Base-by-base conservation (phyloP, 2,329 filamentous ascomycete species). In the Diplodia sapinea region DNA sequence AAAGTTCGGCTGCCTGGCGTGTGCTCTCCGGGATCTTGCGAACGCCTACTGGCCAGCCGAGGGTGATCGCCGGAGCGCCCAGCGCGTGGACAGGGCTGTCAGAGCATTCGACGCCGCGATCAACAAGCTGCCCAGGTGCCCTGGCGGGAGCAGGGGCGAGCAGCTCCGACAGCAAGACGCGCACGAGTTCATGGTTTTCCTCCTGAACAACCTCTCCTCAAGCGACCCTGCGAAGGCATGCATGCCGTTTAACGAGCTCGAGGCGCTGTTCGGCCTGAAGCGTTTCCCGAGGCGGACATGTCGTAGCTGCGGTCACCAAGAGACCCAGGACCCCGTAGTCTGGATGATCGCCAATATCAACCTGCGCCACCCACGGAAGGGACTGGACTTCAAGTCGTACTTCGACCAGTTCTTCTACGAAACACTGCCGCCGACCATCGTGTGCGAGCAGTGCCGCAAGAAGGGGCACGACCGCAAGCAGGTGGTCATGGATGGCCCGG, bases 401-500 rank as follows among this genome's bases (percentile, higher is more conserved):
- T 40, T 72, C n/a, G 56, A 70, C 23, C 33, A 51, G 0, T 63
- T 68, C 50, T 69, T 70, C 31, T 33, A 50, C 7, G 71, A 70
- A 12, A 20, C 50, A 12, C 36, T 70, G n/a, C 20, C 61, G 6
- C 20, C 61, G 6, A 17, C 3, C 11, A 69, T 69, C 38, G 56
- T 59, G 29, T 72, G 71, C 69, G 68, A 70, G 20, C 47, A 51
- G 15, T 71, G 70, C 70, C 49, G 50, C 17, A 55, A n/a, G 36
- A n/a, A 17, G 17, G 23, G 8, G 13, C 67, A 57, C 64, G 68
- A 68, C 26, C 26, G 23, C 6, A 52, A 51, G 23, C 52, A 67
- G 17, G 6, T 29, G 17, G 56, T 73, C 52, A 15, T 61, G 13
- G 51, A 63, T 9, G 69, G 63, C 2, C 71, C 71, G 1, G 70